These are phyloP conservation scores for Bjerkandera adusta DNA, from an alignment of 1,284 basidiomycete species.

Conservation along the genomic window DNA sequence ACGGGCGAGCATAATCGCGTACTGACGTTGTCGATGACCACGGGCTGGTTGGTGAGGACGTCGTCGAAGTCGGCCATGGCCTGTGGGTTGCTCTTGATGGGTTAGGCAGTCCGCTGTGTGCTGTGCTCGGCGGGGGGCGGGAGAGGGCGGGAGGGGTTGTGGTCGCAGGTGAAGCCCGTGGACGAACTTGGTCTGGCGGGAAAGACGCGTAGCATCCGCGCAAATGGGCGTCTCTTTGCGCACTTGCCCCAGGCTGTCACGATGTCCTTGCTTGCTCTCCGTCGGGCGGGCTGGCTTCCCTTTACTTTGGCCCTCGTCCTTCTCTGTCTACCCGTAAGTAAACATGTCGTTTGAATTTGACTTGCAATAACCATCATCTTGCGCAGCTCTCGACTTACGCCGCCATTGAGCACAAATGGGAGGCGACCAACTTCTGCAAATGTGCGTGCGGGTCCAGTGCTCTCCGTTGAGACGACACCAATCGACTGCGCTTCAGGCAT, in stretches of 20 bases:
- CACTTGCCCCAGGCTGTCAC: too few relatives aligned
- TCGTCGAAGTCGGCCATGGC: slow-evolving; percentile 87
- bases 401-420: slow-evolving; percentile 65
- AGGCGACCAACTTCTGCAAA: slow-evolving; percentile 83
- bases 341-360: background rate
- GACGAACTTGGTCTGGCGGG: background rate
- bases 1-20: slow-evolving; percentile 6
- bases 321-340: slow-evolving; percentile 4
- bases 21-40: slow-evolving; percentile 95
- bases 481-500: slow-evolving; percentile 61
- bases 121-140: background rate
- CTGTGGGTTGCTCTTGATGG: background rate
- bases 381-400: slow-evolving; percentile 44
- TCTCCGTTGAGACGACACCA: background rate
- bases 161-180: slow-evolving; percentile 1
- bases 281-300: slow-evolving; percentile 2
- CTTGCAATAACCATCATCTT: slow-evolving; percentile 7
- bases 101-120: background rate
- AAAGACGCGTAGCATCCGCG: slow-evolving; percentile 2
- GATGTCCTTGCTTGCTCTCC: slow-evolving; percentile 8
- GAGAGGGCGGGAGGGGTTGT: background rate
- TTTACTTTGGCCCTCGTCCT: background rate
- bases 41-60: slow-evolving; percentile 89
- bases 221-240: background rate
- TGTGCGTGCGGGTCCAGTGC: slow-evolving; percentile 41